Evolutionary conservation across 2,329 filamentous ascomycete genomes (phyloP).

Genomic region (Talaromyces marneffei): DNA sequence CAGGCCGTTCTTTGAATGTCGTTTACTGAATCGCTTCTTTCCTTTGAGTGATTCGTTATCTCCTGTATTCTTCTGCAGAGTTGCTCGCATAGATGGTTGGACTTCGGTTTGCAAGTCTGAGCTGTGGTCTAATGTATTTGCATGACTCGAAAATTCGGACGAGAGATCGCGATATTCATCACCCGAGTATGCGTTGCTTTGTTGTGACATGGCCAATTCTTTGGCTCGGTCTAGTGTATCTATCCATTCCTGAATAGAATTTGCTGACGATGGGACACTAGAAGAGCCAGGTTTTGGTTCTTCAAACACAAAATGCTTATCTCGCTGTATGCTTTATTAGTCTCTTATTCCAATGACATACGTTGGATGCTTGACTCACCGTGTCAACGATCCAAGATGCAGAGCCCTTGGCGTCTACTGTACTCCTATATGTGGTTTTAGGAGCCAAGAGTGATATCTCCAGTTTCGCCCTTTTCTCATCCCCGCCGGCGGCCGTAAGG

Average conservation of each 20-base stretch:
- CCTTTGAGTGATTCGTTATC: conserved; percentile 52
- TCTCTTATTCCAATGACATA: background rate
- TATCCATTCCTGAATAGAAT: conserved; percentile 83
- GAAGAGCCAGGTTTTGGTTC: conserved; percentile 66
- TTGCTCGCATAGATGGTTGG: conserved; percentile 39
- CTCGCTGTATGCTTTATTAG: conserved; percentile 54
- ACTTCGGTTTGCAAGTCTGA: conserved; percentile 36
- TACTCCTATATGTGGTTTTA: conserved; percentile 72
- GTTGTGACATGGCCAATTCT: conserved; percentile 74
- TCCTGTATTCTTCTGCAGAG: conserved; percentile 39
- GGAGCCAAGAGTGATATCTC: conserved; percentile 77
- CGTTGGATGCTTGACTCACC: conserved; percentile 59
- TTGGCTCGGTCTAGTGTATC: conserved; percentile 80
- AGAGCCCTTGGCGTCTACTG: conserved; percentile 79
- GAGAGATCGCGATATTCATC: conserved; percentile 66
- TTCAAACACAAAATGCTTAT: conserved; percentile 89
- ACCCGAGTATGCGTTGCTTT: conserved; percentile 59
- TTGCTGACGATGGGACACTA: conserved; percentile 57
- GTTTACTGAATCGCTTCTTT: conserved; percentile 72
- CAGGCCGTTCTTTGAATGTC: conserved; percentile 90
- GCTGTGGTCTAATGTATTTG: conserved; percentile 40
- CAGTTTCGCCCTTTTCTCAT: conserved; percentile 91
- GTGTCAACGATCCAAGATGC: conserved; percentile 88
- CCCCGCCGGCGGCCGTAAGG: conserved; percentile 82
- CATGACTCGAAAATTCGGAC: conserved; percentile 64